Evolutionary conservation across 2,329 filamentous ascomycete genomes (phyloP).

Genomic region (Alternaria novae-zelandiae): DNA sequence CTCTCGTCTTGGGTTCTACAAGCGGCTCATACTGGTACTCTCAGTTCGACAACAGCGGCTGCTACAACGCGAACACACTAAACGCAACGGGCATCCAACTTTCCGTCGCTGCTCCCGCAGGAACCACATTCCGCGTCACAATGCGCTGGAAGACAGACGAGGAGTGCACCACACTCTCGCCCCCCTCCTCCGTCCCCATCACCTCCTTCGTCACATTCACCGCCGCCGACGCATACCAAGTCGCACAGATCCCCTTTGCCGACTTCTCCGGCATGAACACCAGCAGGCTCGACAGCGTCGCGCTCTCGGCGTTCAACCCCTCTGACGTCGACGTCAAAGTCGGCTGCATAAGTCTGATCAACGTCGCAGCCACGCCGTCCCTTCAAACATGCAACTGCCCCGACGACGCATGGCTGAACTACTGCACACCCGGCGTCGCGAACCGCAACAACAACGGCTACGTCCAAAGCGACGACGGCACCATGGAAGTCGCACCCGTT

Average conservation of each 20-base stretch:
- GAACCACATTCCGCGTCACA: conserved; percentile 1
- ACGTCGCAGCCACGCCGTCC: neutral
- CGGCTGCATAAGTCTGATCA: conserved; percentile 9
- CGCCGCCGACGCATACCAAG: neutral
- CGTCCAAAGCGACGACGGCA: conserved; percentile 11
- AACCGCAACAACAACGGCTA: conserved; percentile 3
- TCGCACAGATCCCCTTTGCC: conserved; percentile 9
- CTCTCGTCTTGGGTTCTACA: neutral
- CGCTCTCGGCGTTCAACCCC: conserved; percentile 1
- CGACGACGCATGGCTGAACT: conserved; percentile 8
- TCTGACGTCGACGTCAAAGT: neutral
- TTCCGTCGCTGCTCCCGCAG: conserved; percentile 7
- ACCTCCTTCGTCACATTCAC: conserved; percentile 4
- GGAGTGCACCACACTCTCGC: neutral
- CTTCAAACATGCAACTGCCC: conserved; percentile 2
- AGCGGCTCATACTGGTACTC: conserved; percentile 10
- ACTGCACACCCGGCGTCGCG: conserved; percentile 1
- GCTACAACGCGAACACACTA: conserved; percentile 5
- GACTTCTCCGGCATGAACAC: conserved; percentile 11
- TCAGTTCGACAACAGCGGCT: neutral
- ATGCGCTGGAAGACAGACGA: conserved; percentile 11
- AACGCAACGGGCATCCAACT: conserved; percentile 9
- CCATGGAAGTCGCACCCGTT: conserved; percentile 3
- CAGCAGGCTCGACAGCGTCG: conserved; percentile 10
- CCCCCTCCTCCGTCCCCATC: conserved; percentile 1